Conservation (phyloP, 192 early-diverging fungal genomes). For the Linderina pennispora region DNA sequence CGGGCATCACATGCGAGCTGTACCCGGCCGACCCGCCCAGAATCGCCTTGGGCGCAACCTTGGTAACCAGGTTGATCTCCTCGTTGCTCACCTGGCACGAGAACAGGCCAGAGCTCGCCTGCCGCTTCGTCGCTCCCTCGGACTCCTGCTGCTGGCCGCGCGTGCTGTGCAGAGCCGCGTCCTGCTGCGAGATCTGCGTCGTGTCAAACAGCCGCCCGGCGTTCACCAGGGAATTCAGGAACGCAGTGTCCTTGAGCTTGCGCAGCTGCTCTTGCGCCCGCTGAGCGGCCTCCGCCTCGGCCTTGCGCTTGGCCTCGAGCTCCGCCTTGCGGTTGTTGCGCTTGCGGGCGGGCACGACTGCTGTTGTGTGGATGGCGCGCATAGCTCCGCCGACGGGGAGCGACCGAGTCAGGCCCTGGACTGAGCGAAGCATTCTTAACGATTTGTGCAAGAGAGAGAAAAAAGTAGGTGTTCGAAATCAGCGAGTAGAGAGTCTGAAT, state of each 20-base stretch:
- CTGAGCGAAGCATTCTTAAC: slow-evolving; percentile 12
- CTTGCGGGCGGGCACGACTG: slow-evolving; percentile 4
- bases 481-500: too few relatives aligned
- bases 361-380: slow-evolving; percentile 35
- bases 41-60: slow-evolving; percentile 32
- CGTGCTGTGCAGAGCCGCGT: slow-evolving; percentile 15
- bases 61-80: slow-evolving; percentile 23
- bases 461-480: too few relatives aligned
- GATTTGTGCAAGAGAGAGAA: not conserved
- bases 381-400: not conserved
- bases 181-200: slow-evolving; percentile 42
- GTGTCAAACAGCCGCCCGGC: slow-evolving; percentile 28
- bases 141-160: not conserved
- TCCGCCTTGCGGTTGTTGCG: slow-evolving; percentile 40
- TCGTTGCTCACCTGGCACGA: slow-evolving; percentile 14
- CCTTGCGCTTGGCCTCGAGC: slow-evolving; percentile 30
- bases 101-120: slow-evolving; percentile 27
- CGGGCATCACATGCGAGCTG: slow-evolving; percentile 7
- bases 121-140: slow-evolving; percentile 13
- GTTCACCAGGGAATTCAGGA: slow-evolving; percentile 42
- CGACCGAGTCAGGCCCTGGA: not conserved
- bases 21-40: slow-evolving; percentile 5
- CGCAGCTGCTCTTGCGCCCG: slow-evolving; percentile 30
- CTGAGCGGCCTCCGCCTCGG: slow-evolving; percentile 28
- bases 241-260: slow-evolving; percentile 39